Conservation (phyloP, 805 yeast genomes). For the Spathaspora passalidarum region DNA sequence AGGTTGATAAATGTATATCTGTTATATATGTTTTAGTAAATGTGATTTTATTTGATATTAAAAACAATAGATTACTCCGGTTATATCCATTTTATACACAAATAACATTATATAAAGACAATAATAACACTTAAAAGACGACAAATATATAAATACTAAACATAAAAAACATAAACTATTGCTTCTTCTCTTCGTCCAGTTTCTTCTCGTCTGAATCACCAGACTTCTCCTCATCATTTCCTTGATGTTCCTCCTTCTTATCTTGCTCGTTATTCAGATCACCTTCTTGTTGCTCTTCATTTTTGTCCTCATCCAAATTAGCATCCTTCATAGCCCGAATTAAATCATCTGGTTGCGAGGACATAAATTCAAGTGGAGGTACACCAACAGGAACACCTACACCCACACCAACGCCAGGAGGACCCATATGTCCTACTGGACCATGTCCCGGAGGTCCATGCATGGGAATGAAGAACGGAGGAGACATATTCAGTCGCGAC, state of each 20-base stretch:
- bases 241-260: not conserved
- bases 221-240: not conserved
- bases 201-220: not conserved
- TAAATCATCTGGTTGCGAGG: conserved; percentile 6
- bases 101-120: not conserved
- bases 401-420: conserved; percentile 2
- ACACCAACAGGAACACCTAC: conserved; percentile 2
- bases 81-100: not conserved
- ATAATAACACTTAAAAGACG: not conserved
- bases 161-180: not conserved
- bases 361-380: not conserved
- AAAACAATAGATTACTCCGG: not conserved
- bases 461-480: conserved; percentile 1
- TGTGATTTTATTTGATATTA: not conserved
- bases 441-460: conserved; percentile 2
- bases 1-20: conserved; percentile 2
- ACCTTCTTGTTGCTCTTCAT: not conserved
- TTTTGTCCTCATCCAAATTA: conserved; percentile 3
- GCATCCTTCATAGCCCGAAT: conserved; percentile 5
- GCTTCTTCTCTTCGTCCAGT: not conserved
- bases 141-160: not conserved
- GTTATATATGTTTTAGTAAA: not conserved
- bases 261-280: not conserved
- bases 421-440: not conserved
- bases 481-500: not conserved